Evolutionary conservation across 1,284 basidiomycete genomes (phyloP).

Genomic region (Ceratorhiza oryzae-sativae): DNA sequence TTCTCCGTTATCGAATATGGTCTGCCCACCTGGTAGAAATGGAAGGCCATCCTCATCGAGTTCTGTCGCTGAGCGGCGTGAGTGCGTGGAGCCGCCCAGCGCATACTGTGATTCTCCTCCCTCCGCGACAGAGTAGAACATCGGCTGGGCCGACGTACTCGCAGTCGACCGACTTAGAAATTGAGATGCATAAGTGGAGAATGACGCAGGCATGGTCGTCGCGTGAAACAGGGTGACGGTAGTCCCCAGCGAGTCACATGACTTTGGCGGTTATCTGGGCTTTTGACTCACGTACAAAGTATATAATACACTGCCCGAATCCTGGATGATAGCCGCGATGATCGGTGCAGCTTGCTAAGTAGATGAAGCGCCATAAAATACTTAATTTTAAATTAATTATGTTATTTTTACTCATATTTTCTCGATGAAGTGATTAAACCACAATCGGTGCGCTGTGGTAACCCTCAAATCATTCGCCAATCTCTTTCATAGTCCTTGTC

Average conservation of each 20-base stretch:
- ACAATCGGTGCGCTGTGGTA: too few relatives aligned
- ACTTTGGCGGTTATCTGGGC: constrained; percentile 2
- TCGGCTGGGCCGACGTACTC: constrained; percentile 37
- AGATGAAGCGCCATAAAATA: too few relatives aligned
- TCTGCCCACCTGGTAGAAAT: constrained; percentile 38
- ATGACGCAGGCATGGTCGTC: constrained; percentile 40
- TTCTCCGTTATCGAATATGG: constrained; percentile 54
- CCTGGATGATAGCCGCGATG: too few relatives aligned
- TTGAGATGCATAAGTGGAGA: constrained; percentile 43
- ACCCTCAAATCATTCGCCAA: too few relatives aligned
- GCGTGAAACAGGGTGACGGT: constrained; percentile 17
- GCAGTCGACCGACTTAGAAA: constrained; percentile 42
- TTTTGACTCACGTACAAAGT: constrained; percentile 8
- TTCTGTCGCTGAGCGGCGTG: constrained; percentile 32
- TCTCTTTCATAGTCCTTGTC: too few relatives aligned
- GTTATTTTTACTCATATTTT: too few relatives aligned
- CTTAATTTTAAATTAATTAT: too few relatives aligned
- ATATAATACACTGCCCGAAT: too few relatives aligned
- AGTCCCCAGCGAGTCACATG: constrained; percentile 6
- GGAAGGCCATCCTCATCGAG: constrained; percentile 43
- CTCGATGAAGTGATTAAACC: too few relatives aligned
- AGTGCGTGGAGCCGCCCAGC: constrained; percentile 31
- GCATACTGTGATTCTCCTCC: constrained; percentile 40
- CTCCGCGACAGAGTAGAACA: constrained; percentile 44
- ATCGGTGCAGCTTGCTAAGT: too few relatives aligned